Evolutionary conservation across 345 rosid species (phyloP), one percentile per base, ranked within the genome.

Genomic region (Syzygium aromaticum): DNA sequence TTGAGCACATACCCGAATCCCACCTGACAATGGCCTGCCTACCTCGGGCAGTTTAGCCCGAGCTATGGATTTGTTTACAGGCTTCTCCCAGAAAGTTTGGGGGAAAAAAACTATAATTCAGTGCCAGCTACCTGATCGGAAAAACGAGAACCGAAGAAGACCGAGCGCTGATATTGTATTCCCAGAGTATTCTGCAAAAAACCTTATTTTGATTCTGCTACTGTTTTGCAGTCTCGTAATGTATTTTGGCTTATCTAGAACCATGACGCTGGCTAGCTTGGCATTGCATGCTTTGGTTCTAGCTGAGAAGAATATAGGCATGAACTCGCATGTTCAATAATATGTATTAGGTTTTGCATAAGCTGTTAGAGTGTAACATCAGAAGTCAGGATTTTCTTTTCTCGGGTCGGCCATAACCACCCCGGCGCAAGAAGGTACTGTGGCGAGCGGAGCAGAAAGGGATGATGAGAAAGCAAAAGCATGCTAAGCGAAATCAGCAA

Each of bases 351-450:
- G 78, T 67, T 67, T 67, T 3, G 12, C 12, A 8, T 19, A 33
- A 73, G 38, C 80, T 9, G 93, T 86, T 91, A 86, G 92, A 87
- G 90, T 85, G 92, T 89, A 77, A 86, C 89, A 90, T 88, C 89
- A 90, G 40, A 84, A 88, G 84, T 88, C 67, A 12, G 22, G 51
- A 77, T 46, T 67, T 12, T 30, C 53, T 86, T 49, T 57, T 67
- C 57, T 52, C 11, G 38, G 54, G 85, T 46, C 33, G 54, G 13
- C 85, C 52, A 83, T 49, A 83, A 51, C 53, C 85, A 51, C 54
- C 33, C 12, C 2, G 23, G 30, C 30, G 57, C 87, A 87, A 85
- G 51, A 56, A 28, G 87, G 86, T 87, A 64, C 63, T 85, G 86
- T 84, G 85, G 85, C 86, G 78, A 49, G 83, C 61, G 30, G 5